A percentile compares a stretch with the other conserved stretches of the same genome.
phyloP scores from a whole-genome alignment of 2,329 filamentous ascomycete genomes.

The Aspergillus luchuensis region DNA sequence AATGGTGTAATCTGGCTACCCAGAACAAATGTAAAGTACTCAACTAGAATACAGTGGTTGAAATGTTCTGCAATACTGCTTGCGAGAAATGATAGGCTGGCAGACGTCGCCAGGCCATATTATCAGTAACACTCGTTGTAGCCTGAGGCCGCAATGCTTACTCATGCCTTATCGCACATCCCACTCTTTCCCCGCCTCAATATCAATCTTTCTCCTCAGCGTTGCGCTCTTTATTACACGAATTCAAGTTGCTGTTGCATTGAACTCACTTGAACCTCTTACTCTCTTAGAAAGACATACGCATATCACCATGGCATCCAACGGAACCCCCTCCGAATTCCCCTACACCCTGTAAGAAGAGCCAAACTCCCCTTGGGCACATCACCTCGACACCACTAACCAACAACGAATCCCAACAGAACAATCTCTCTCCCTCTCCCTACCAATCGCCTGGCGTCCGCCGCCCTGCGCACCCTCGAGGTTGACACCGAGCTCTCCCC shows the following conservation, averaged over 20 bases:
- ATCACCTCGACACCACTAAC: constrained; percentile 3
- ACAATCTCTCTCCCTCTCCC: constrained; percentile 80
- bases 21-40: too few species aligned
- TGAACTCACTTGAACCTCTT: background rate
- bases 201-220: background rate
- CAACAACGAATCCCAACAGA: constrained; percentile 48
- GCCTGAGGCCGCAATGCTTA: constrained; percentile 1
- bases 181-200: constrained; percentile 10
- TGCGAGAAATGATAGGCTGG: too few species aligned
- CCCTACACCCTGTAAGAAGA: constrained; percentile 42
- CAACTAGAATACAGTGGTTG: too few species aligned
- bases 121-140: background rate
- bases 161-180: constrained; percentile 10
- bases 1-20: too few species aligned
- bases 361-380: constrained; percentile 13
- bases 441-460: constrained; percentile 71
- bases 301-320: constrained; percentile 24
- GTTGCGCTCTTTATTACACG: background rate
- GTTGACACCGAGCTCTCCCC: constrained; percentile 90
- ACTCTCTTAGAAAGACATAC: background rate
- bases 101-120: too few species aligned
- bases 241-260: constrained; percentile 12
- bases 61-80: too few species aligned
- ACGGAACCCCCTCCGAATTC: constrained; percentile 32
- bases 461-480: constrained; percentile 72